Conservation (phyloP, 2,329 filamentous ascomycete species). For the Aspergillus latus region DNA sequence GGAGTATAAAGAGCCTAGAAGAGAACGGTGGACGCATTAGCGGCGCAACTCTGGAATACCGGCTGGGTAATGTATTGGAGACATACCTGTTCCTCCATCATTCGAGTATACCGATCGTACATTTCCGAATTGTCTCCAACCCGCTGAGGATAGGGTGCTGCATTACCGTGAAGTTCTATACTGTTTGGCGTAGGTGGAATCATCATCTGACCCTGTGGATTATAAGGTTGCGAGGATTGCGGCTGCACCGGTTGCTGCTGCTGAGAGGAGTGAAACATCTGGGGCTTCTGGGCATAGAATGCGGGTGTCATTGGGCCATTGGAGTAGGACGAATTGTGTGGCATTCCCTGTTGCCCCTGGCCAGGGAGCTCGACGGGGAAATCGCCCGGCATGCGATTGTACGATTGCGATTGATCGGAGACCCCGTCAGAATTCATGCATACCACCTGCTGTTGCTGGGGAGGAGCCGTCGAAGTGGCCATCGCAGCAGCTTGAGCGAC, state of each 20-base stretch:
- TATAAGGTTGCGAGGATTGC: slow-evolving; percentile 30
- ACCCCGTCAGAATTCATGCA: slow-evolving; percentile 31
- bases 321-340: slow-evolving; percentile 33
- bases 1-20: slow-evolving; percentile 50
- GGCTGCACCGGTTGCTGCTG: slow-evolving; percentile 30
- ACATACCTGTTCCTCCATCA: slow-evolving; percentile 46
- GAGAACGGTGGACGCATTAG: slow-evolving; percentile 20
- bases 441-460: slow-evolving; percentile 25
- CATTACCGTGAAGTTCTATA: slow-evolving; percentile 48
- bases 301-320: slow-evolving; percentile 33
- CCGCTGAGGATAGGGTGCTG: slow-evolving; percentile 41
- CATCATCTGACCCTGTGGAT: slow-evolving; percentile 32
- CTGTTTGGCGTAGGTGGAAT: slow-evolving; percentile 53
- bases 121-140: slow-evolving; percentile 43
- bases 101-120: slow-evolving; percentile 47
- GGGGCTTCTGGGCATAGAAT: slow-evolving; percentile 35
- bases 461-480: slow-evolving; percentile 31
- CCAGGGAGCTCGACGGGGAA: slow-evolving; percentile 34
- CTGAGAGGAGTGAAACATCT: slow-evolving; percentile 20
- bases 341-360: slow-evolving; percentile 24
- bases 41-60: slow-evolving; percentile 4
- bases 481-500: slow-evolving; percentile 35
- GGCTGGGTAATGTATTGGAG: not conserved
- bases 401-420: slow-evolving; percentile 27
- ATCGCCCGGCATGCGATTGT: slow-evolving; percentile 35